Evolutionary conservation across 192 early-diverging fungal species (phyloP), one percentile per base, ranked within the genome.

Genomic region (Podila epigama): DNA sequence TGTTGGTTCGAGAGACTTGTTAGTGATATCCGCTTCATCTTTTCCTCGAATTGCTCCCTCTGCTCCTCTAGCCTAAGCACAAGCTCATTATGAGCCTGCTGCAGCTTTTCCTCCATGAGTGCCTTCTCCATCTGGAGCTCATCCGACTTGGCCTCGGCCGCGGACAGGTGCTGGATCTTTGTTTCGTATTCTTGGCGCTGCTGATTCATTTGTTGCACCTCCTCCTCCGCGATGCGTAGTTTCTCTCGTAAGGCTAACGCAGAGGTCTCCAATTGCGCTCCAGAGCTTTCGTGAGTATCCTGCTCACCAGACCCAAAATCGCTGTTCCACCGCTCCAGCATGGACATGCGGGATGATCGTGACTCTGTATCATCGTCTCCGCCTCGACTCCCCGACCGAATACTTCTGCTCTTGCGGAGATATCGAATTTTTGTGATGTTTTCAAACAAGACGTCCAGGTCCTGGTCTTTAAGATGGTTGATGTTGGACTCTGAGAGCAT

Each of bases 371-470:
- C 79, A 22, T 79, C 81, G 31, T 82, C 81, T 11, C 77, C 70
- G 41, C 35, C 66, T 18, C 84, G 70, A 35, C 86, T 88, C 33
- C 86, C 84, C 6, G 86, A 81, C 33, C 85, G 75, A 32, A 63
- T 50, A 16, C 54, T 79, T 28, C 68, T 73, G 25, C 44, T 68
- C 40, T 67, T 66, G 55, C 87, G 78, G 52, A 75, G 40, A 35
- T 79, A 82, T 64, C 84, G 72, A 29, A 89, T 78, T 36, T 82
- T 85, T 34, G 84, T 79, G 33, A 89, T 84, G 52, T 85, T 86
- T 42, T 89, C 85, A 64, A 83, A 84, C 0, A 89, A 48, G 27
- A 64, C 39, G 20, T 77, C 73, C 18, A 77, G 36, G 37, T 77
- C 66, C 39, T 77, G 73, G 40, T 77, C 73, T 40, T 68, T 77